Evolutionary conservation across 2,329 filamentous ascomycete genomes (phyloP), one percentile per base, ranked within the genome.

Genomic region (Graphilbum ipis-grandicollis): DNA sequence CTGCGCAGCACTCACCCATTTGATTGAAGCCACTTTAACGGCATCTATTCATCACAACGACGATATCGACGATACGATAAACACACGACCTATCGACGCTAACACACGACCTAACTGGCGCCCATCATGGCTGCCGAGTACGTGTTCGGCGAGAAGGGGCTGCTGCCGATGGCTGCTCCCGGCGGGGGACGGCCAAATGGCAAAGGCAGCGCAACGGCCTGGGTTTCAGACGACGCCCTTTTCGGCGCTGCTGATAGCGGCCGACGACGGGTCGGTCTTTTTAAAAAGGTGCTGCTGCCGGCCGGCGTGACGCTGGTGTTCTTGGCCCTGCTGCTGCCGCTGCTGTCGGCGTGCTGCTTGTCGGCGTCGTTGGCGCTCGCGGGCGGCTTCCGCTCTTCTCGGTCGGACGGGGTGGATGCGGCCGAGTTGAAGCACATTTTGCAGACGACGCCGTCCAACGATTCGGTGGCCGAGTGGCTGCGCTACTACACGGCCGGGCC

Each of bases 401-500:
- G n/a, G n/a, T n/a, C n/a, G n/a, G n/a, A n/a, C n/a, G n/a, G n/a
- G n/a, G n/a, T n/a, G n/a, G n/a, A n/a, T n/a, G n/a, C n/a, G n/a
- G 59, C 66, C 26, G 57, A 74, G 45, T 58, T 78, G n/a, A 58
- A 65, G 42, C 47, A 56, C 6, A 68, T 78, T 22, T 52, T 79
- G 28, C 56, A 75, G 31, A 61, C 68, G 21, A 75, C 71, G 0
- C 74, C 74, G 5, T 66, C 63, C 39, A 59, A 63, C 22, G 57
- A 67, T 33, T 65, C 64, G 44, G 69, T 68, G 9, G 64, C 69
- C 43, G 72, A 83, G 56, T 86, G 79, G 79, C 82, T 75, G 53
- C 63, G 62, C 43, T 88, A 86, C 53, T 88, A 88, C 49, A 81
- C 81, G 0, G 61, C 75, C 0, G 82, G 82, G 0, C 67, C 77